Evolutionary conservation across 192 early-diverging fungal genomes (phyloP), one percentile per base, ranked within the genome.

Genomic region (Coemansia sp.): DNA sequence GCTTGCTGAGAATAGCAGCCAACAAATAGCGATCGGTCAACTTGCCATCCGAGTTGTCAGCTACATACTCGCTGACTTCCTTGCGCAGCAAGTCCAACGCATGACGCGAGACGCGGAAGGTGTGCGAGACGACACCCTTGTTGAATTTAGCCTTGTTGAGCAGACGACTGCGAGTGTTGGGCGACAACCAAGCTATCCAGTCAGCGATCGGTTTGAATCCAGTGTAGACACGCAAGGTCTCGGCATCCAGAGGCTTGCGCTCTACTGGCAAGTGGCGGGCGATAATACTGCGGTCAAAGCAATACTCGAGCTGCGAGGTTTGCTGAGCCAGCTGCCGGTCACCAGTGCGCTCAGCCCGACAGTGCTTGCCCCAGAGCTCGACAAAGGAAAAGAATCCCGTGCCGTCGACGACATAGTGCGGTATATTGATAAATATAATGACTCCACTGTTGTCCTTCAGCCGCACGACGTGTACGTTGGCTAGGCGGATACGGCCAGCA

Each of bases 151-250:
- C 71, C 42, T 64, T 67, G 63, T 64, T 67, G 57, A 82, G 42
- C n/a, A 82, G 27, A 41, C 42, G 19, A 3, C 74, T 65, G 14
- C 79, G 74, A 11, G 79, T 76, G 5, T 17, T 69, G 1, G 79
- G 79, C 34, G 79, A 82, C 51, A 82, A 62, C 79, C 79, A 82
- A 0, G 79, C 79, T 14, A 82, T 66, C 79, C 74, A 77, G 23
- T 82, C 75, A 6, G 74, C 79, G 0, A 82, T 7, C 5, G 71
- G 74, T 23, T 60, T 77, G 39, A 74, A 74, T 0, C 68, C 68
- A 0, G 61, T 68, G 63, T 76, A 82, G 12, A 76, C 62, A 1
- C 53, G n/a, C 27, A 66, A 10, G 1, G 79, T 82, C 29, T 67
- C 58, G 0, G 8, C 3, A 29, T 70, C 62, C 32, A 82, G 51